Percentiles rank a stretch among this genome's conserved stretches.
phyloP scores from a whole-genome alignment of 176 grass and related monocot species.

The Chrysopogon serrulatus region DNA sequence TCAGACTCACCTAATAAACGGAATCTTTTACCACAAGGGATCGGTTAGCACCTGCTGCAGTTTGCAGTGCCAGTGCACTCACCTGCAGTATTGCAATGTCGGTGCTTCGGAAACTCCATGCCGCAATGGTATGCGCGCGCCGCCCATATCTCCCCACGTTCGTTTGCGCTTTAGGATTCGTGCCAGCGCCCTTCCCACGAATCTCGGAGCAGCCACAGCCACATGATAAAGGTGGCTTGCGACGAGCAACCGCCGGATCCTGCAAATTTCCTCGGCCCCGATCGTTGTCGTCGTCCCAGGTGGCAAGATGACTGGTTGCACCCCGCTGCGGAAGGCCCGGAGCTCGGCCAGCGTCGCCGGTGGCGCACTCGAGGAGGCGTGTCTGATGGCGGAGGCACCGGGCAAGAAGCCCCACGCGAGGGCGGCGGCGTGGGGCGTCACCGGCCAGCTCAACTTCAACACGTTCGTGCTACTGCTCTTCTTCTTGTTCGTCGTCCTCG shows the following conservation, averaged over 20 bases:
- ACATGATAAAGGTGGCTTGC: too few relatives aligned
- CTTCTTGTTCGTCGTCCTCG: conserved; percentile 32
- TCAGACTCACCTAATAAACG: conserved; percentile 51
- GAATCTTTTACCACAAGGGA: conserved; percentile 44
- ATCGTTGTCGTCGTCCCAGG: background rate
- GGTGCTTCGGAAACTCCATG: too few relatives aligned
- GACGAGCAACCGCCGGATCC: background rate
- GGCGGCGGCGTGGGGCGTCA: conserved; percentile 12
- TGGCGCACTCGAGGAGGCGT: background rate
- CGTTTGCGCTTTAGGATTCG: too few relatives aligned
- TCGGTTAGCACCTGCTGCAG: conserved; percentile 19
- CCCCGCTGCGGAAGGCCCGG: background rate
- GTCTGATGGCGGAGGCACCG: background rate
- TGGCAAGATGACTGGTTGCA: background rate
- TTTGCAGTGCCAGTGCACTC: background rate
- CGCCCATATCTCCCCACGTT: too few relatives aligned
- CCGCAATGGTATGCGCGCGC: too few relatives aligned
- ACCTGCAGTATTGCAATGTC: too few relatives aligned
- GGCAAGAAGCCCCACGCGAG: background rate
- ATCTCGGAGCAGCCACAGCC: too few relatives aligned
- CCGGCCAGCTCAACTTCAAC: conserved; percentile 32
- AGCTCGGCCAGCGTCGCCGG: background rate
- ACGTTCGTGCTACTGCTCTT: conserved; percentile 38
- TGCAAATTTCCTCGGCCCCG: background rate
- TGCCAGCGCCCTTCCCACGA: too few relatives aligned